Evolutionary conservation across 352 stramenopile genomes (phyloP).

Genomic region (Phytophthora citricola): DNA sequence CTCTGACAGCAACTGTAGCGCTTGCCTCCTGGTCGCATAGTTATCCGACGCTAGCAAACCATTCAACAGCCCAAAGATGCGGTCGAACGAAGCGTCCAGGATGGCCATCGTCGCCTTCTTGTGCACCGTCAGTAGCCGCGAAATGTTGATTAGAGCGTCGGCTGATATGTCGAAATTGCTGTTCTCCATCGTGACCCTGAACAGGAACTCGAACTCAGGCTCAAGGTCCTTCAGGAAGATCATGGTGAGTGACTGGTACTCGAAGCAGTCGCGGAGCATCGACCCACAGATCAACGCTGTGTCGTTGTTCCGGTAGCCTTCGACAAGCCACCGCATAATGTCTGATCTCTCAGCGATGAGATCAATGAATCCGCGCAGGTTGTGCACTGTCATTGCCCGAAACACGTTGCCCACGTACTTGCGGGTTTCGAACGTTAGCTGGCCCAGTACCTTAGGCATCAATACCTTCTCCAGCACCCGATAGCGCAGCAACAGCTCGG

Average conservation of each 20-base stretch:
- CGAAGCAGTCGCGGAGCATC: conserved; percentile 86
- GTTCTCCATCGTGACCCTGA: conserved; percentile 80
- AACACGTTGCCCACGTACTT: conserved; percentile 86
- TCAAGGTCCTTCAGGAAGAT: conserved; percentile 70
- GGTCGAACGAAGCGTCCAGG: conserved; percentile 67
- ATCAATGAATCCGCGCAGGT: conserved; percentile 67
- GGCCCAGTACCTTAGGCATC: conserved; percentile 69
- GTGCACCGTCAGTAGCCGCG: conserved; percentile 69
- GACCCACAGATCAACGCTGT: conserved; percentile 79
- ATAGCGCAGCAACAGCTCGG: conserved; percentile 74
- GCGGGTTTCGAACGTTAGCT: conserved; percentile 83
- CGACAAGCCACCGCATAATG: conserved; percentile 77
- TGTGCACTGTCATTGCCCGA: conserved; percentile 77
- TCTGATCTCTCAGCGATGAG: conserved; percentile 64
- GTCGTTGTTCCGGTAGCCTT: conserved; percentile 77
- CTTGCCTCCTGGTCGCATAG: conserved; percentile 79
- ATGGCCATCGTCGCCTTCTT: conserved; percentile 58
- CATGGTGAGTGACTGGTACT: conserved; percentile 63
- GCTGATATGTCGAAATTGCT: conserved; percentile 86
- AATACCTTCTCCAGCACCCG: conserved; percentile 79
- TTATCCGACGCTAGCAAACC: conserved; percentile 64
- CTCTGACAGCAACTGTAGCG: conserved; percentile 75
- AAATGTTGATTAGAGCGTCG: conserved; percentile 86
- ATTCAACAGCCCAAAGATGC: conserved; percentile 76
- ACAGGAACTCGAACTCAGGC: conserved; percentile 68